Evolutionary conservation across 164 flowering plant species (phyloP).

Genomic region (Magnolia kwangsiensis): DNA sequence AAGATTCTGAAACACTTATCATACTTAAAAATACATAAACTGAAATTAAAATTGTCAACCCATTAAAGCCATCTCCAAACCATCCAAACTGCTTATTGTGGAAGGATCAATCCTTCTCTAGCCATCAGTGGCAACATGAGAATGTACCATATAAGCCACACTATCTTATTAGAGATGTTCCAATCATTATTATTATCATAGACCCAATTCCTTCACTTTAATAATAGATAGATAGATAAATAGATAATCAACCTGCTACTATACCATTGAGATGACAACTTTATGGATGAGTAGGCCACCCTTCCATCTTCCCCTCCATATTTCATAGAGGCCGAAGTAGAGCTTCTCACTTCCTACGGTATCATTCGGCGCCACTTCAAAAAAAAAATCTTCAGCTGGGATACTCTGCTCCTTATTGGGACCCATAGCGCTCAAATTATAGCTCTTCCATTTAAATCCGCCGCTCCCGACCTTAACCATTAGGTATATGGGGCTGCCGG

Average conservation of each 20-base stretch:
- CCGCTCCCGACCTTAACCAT: conserved; percentile 33
- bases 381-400: conserved; percentile 2
- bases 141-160: too few relatives aligned
- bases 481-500: conserved; percentile 13
- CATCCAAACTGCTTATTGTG: too few relatives aligned
- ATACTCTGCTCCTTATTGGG: neutral
- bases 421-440: neutral
- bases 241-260: neutral
- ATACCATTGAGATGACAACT: neutral
- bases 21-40: too few relatives aligned
- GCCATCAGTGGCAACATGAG: too few relatives aligned
- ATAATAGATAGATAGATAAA: neutral
- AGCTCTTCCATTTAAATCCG: conserved; percentile 12
- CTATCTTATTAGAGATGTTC: too few relatives aligned
- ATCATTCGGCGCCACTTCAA: neutral
- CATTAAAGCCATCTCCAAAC: too few relatives aligned
- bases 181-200: too few relatives aligned
- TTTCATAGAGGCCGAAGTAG: conserved; percentile 42
- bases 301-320: conserved; percentile 46
- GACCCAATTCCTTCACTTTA: too few relatives aligned
- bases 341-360: neutral
- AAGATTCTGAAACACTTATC: too few relatives aligned
- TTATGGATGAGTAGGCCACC: conserved; percentile 24
- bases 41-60: too few relatives aligned
- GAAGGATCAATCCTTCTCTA: too few relatives aligned